A percentile compares a stretch with the other conserved stretches of the same genome.
Evolutionary conservation across 1,284 basidiomycete species (phyloP).

Genomic region (Xanthoconium separans): DNA sequence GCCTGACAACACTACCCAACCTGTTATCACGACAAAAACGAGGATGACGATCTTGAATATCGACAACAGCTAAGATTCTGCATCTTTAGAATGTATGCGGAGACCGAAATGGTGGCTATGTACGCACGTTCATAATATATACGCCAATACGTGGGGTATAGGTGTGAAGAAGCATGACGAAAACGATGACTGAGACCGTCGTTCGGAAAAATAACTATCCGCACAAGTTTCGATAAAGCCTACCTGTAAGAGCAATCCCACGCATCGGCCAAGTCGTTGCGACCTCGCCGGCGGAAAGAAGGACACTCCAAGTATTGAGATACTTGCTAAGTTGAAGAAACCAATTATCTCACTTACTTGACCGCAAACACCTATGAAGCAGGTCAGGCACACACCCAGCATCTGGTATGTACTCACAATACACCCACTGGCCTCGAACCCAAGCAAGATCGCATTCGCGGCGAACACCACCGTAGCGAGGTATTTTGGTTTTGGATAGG

Average conservation of each 20-base stretch:
- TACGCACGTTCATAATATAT: slow-evolving; percentile 46
- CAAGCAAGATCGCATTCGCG: slow-evolving; percentile 47
- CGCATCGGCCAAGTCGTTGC: slow-evolving; percentile 50
- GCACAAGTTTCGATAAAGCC: not conserved
- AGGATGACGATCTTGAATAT: slow-evolving; percentile 31
- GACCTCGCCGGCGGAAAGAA: slow-evolving; percentile 43
- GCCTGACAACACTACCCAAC: slow-evolving; percentile 53
- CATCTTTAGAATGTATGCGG: not conserved
- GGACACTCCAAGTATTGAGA: slow-evolving; percentile 39
- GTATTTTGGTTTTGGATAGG: slow-evolving; percentile 46
- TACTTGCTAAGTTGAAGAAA: rapidly evolving
- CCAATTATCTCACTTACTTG: slow-evolving; percentile 31
- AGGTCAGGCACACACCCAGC: not conserved
- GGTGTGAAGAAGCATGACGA: slow-evolving; percentile 46
- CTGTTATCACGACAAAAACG: slow-evolving; percentile 27
- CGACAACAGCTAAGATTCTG: slow-evolving; percentile 11
- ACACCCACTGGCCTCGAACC: slow-evolving; percentile 55
- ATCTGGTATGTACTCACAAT: slow-evolving; percentile 41
- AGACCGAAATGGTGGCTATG: not conserved
- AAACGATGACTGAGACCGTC: slow-evolving; percentile 38
- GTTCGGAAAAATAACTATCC: not conserved
- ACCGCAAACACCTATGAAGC: slow-evolving; percentile 36
- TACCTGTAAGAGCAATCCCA: slow-evolving; percentile 57
- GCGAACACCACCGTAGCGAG: slow-evolving; percentile 50
- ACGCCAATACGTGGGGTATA: slow-evolving; percentile 45